Evolutionary conservation across 1,284 basidiomycete genomes (phyloP), one percentile per base, ranked within the genome.

Genomic region (Puccinia horiana): DNA sequence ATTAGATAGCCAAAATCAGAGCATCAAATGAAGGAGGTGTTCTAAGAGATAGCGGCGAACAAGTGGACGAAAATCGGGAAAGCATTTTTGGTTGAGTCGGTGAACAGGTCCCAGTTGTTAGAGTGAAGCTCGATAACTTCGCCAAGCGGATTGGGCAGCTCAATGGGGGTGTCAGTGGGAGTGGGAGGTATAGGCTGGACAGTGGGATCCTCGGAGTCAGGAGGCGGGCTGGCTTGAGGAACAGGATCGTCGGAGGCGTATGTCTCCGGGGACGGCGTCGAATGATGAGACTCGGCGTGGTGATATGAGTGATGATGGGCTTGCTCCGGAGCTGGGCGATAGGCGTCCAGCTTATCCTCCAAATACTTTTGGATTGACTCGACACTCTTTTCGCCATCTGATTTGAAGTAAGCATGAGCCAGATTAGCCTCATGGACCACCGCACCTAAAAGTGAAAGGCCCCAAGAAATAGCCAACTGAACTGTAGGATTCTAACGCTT

Each of bases 11-110:
- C n/a, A 26, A 67, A 67, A 44, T 8, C 61, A 32, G 26, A 65
- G 35, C 8, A 23, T 67, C 26, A 20, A 35, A n/a, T 37, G 5
- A n/a, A 23, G 44, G 1, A 32, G 29, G 32, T 29, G 42, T 18
- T 32, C 29, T 16, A 54, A 52, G 47, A 40, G 20, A n/a, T n/a
- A 63, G n/a, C 47, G 32, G 32, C 70, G 16, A 47, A 80, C 78
- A 42, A 80, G n/a, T 80, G 69, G n/a, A 80, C 54, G 52, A 80
- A 80, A 3, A 72, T 73, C 8, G 78, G 78, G 26, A 40, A 49
- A 14, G 47, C 32, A 18, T 29, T 78, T 12, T n/a, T 35, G 12
- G 54, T 35, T 18, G 56, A 29, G 29, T 67, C 18, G 20, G 67
- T 73, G 44, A 52, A 63, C 6, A 9, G 12, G 5, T 47, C 12